Percentiles rank a stretch among this genome's conserved stretches.
phyloP scores from a whole-genome alignment of 2,329 filamentous ascomycete genomes.

The Aspergillus ochraceus region DNA sequence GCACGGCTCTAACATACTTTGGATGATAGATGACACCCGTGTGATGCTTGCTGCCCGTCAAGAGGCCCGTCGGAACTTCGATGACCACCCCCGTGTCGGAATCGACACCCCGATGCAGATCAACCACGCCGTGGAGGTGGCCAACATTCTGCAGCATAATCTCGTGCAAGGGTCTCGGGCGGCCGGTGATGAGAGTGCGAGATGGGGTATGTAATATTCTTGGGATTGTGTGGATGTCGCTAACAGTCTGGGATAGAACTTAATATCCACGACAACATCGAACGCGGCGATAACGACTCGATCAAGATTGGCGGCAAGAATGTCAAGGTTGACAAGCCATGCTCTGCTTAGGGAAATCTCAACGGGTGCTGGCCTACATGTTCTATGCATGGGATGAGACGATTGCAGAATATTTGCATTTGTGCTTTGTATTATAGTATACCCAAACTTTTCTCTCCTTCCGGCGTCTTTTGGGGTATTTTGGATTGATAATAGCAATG shows the following conservation, averaged over 20 bases:
- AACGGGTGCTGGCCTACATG: constrained; percentile 1
- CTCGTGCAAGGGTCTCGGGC: constrained; percentile 74
- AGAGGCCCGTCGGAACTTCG: constrained; percentile 74
- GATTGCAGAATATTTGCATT: constrained; percentile 16
- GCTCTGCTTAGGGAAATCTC: constrained; percentile 30
- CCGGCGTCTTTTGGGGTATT: constrained; percentile 34
- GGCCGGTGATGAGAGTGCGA: constrained; percentile 30
- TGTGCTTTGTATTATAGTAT: constrained; percentile 39
- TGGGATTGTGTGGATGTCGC: background rate
- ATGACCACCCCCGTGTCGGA: constrained; percentile 61
- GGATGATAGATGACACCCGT: constrained; percentile 63
- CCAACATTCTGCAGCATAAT: constrained; percentile 76
- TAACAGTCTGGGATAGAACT: constrained; percentile 59
- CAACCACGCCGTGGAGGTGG: constrained; percentile 78
- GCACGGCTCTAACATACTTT: constrained; percentile 9
- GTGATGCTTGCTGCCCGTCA: constrained; percentile 69
- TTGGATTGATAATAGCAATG: constrained; percentile 24
- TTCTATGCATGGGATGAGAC: background rate
- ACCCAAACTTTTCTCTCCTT: constrained; percentile 35
- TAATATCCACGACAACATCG: constrained; percentile 85
- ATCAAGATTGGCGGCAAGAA: constrained; percentile 62
- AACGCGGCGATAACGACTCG: constrained; percentile 89
- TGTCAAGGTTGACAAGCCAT: constrained; percentile 44
- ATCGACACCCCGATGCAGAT: constrained; percentile 65
- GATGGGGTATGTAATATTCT: constrained; percentile 34